A percentile compares a stretch with the other conserved stretches of the same genome.
Conservation (phyloP, 805 yeast species). For the Saccharomyces kudriavzevii region DNA sequence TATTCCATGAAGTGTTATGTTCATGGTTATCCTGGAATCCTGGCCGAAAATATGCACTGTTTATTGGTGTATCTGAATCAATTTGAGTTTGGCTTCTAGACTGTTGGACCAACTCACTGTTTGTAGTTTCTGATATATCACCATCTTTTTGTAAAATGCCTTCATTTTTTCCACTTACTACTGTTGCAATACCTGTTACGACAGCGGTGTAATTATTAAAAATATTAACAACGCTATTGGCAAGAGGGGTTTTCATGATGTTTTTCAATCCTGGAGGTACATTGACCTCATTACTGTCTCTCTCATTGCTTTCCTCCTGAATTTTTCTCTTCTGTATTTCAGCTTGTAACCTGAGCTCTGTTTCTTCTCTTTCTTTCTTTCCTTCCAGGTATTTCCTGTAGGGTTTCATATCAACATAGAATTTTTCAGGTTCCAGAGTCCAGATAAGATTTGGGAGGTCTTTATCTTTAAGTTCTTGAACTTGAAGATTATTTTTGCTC, state of each 20-base stretch:
- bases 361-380: not conserved
- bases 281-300: not conserved
- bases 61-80: not conserved
- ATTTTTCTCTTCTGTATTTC: not conserved
- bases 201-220: not conserved
- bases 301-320: not conserved
- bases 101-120: not conserved
- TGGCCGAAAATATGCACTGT: not conserved
- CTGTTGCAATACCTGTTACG: not conserved
- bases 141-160: not conserved
- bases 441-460: not conserved
- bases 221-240: not conserved
- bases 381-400: not conserved
- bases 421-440: not conserved
- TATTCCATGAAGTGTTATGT: not conserved
- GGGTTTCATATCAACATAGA: not conserved
- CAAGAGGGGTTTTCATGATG: not conserved
- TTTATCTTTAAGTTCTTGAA: not conserved
- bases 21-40: not conserved
- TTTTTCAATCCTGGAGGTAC: not conserved
- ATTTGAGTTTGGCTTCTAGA: not conserved
- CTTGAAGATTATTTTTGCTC: not conserved
- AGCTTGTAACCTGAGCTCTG: not conserved
- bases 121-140: not conserved
- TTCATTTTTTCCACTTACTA: not conserved